Evolutionary conservation across 768 basidiomycete genomes (phyloP).

Genomic region (Pleurotus eryngii): DNA sequence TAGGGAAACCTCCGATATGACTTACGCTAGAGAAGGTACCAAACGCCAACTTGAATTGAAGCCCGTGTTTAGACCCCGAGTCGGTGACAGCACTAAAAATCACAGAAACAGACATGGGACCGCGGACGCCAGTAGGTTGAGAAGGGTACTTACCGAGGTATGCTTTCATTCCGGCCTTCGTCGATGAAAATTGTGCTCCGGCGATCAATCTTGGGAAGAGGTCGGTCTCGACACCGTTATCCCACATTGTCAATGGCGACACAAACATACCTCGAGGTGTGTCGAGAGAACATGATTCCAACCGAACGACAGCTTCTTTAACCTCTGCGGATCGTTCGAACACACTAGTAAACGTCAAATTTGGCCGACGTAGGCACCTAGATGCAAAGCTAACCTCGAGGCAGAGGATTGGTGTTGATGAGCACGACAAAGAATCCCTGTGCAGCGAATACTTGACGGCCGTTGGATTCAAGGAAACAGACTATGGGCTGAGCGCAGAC

Average conservation of each 20-base stretch:
- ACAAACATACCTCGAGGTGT: background rate
- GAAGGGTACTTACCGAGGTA: background rate
- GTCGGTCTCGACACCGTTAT: too few species aligned
- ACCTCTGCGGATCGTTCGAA: background rate
- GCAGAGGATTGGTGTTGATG: background rate
- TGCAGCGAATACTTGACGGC: background rate
- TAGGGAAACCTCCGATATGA: background rate
- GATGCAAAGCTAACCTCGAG: background rate
- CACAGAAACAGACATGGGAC: background rate
- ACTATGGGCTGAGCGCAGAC: background rate
- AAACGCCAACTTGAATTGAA: background rate
- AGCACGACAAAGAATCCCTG: constrained; percentile 1
- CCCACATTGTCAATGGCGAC: background rate
- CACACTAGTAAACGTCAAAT: background rate
- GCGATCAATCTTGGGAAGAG: background rate
- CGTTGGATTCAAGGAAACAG: background rate
- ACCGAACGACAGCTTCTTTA: background rate
- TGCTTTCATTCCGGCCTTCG: background rate
- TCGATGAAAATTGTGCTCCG: background rate
- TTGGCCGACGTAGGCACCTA: too few species aligned
- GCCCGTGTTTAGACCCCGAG: background rate
- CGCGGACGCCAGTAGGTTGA: background rate
- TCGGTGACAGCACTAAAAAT: background rate
- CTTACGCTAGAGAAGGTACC: background rate
- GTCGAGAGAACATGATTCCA: background rate